Percentiles rank a stretch among this genome's conserved stretches.
These are phyloP conservation scores for Penicillium riverlandense DNA, from an alignment of 495 filamentous ascomycete species.

Conservation along the genomic window DNA sequence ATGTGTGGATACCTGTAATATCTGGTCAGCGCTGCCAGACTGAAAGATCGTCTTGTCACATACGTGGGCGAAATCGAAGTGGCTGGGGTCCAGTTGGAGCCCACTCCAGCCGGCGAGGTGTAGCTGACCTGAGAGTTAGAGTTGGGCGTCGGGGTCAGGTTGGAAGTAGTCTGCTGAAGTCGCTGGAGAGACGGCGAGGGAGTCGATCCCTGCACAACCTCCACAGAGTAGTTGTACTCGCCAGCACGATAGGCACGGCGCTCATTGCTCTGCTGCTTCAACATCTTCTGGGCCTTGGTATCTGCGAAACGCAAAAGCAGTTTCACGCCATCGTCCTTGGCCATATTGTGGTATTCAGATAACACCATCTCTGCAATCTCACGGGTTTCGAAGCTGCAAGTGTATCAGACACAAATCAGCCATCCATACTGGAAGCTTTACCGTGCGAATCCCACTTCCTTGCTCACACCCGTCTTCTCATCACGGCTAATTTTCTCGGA, in stretches of 20 bases:
- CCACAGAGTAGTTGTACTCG: conserved; percentile 72
- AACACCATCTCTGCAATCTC: conserved; percentile 84
- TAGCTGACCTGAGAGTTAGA: conserved; percentile 35
- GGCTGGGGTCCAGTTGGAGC: conserved; percentile 39
- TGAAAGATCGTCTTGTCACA: conserved; percentile 6
- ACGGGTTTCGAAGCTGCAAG: conserved; percentile 70
- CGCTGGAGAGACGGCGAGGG: conserved; percentile 32
- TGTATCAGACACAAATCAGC: neutral
- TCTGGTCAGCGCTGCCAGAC: conserved; percentile 13
- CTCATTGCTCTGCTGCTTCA: conserved; percentile 90
- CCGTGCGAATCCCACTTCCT: conserved; percentile 96
- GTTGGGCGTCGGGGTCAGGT: conserved; percentile 18
- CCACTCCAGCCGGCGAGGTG: conserved; percentile 31
- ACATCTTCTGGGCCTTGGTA: conserved; percentile 88
- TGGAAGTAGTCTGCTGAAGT: conserved; percentile 20
- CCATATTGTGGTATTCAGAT: conserved; percentile 63
- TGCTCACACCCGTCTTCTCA: conserved; percentile 72
- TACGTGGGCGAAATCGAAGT: conserved; percentile 45
- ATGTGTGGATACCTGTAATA: conserved; percentile 25
- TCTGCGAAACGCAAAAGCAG: conserved; percentile 96
- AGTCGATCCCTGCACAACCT: conserved; percentile 37
- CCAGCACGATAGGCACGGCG: conserved; percentile 88
- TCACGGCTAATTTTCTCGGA: conserved; percentile 93
- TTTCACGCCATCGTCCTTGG: conserved; percentile 62
- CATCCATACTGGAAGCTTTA: conserved; percentile 27